Percentiles rank a stretch among this genome's conserved stretches.
Evolutionary conservation across 2,329 filamentous ascomycete species (phyloP).

Genomic region (Ampelomyces quisqualis): DNA sequence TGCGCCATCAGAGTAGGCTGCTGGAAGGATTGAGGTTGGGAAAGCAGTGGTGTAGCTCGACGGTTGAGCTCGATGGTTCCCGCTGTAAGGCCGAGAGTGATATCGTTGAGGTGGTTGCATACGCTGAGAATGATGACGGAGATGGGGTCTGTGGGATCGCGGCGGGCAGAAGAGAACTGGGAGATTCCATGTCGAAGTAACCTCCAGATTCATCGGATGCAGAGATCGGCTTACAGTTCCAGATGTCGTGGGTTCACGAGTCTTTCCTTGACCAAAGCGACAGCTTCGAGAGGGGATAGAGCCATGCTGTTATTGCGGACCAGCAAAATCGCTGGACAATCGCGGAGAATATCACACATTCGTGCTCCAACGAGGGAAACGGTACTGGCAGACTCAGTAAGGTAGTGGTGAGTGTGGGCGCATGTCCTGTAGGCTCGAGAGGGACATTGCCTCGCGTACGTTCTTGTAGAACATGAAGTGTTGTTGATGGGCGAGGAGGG

Average conservation of each 20-base stretch:
- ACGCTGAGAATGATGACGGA: conserved; percentile 21
- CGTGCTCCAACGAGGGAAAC: conserved; percentile 11
- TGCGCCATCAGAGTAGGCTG: no score
- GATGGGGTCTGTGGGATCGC: conserved; percentile 29
- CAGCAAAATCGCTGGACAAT: conserved; percentile 33
- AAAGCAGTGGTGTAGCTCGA: conserved; percentile 15
- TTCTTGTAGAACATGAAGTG: background rate
- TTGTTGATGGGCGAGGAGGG: background rate
- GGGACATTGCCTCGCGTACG: background rate
- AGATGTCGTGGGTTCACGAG: conserved; percentile 26
- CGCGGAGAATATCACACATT: conserved; percentile 25
- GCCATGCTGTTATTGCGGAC: conserved; percentile 26
- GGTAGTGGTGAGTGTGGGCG: conserved; percentile 10
- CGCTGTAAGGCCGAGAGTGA: conserved; percentile 22
- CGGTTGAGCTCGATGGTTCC: conserved; percentile 24
- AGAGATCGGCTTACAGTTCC: conserved; percentile 32
- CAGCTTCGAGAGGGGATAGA: conserved; percentile 31
- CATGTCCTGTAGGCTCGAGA: background rate
- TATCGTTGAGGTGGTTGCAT: conserved; percentile 26
- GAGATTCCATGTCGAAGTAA: conserved; percentile 13
- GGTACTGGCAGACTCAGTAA: conserved; percentile 9
- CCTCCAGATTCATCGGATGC: no score
- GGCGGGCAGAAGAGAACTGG: conserved; percentile 12
- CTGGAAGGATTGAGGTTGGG: no score
- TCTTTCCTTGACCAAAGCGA: conserved; percentile 30